Evolutionary conservation across 257 asterid species (phyloP), one percentile per base, ranked within the genome.

Genomic region (Agastache rugosa): DNA sequence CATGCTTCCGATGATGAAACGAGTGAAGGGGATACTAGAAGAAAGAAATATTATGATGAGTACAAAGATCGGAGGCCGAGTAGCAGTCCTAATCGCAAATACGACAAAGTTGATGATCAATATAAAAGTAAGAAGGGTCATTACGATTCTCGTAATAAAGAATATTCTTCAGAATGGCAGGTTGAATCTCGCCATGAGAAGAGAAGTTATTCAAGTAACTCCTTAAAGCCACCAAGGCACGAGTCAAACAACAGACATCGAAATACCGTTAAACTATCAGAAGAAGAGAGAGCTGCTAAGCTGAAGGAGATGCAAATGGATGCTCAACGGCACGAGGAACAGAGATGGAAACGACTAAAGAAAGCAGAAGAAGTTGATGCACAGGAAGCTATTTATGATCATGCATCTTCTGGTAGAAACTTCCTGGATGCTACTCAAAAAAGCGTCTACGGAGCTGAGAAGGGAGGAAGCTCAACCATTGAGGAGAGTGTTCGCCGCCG

Each of bases 401-500:
- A 71, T 9, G 76, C 71, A 1, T 76, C 92, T 44, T 41, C 71
- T n/a, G 97, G 99, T 50, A 83, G 88, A 48, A 94, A 81, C 82
- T 94, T 94, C 82, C 82, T 94, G 47, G 96, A 94, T 45, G 92
- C 84, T 71, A 83, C 93, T 76, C 92, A 94, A 11, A 94, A 85
- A 78, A 84, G 96, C n/a, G 78, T 92, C 16, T 94, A 90, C 37
- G 99, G 99, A 39, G 91, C 98, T 65, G 96, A 90, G 68, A 92
- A 88, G 80, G 99, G 97, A 61, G 97, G 99, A 69, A 85, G 96
- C 81, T 80, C 96, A 29, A 92, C 99, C 42, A 88, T 95, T 62
- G 98, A 95, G 86, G 99, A 95, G 85, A 95, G 98, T 60, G 97
- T 95, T 67, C 91, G 97, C 6, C 96, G 99, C 9, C 75, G 99